These are phyloP conservation scores for Albatrellus ellisii DNA, from an alignment of 768 basidiomycete genomes.

Conservation along the genomic window DNA sequence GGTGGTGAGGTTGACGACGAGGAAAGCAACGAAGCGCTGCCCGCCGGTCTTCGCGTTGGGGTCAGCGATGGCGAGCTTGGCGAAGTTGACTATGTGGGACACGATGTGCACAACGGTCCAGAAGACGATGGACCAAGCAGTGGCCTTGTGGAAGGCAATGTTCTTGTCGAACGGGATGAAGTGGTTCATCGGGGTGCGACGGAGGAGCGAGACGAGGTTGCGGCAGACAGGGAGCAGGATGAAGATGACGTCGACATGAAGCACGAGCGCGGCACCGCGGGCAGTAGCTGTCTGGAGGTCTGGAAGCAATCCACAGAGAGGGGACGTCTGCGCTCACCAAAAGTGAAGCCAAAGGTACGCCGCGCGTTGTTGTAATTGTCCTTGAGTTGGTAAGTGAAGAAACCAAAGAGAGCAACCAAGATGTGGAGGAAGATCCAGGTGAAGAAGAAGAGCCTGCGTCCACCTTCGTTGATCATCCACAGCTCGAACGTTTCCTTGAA, in stretches of 20 bases:
- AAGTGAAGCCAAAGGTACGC: constrained; percentile 60
- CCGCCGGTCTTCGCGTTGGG: constrained; percentile 38
- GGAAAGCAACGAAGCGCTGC: constrained; percentile 53
- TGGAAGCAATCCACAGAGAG: background rate
- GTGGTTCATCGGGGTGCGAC: constrained; percentile 73
- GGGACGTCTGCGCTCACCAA: constrained; percentile 32
- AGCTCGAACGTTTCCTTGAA: constrained; percentile 36
- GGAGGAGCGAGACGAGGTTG: constrained; percentile 83
- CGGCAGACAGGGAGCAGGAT: constrained; percentile 93
- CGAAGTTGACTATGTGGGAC: constrained; percentile 84
- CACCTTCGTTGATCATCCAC: constrained; percentile 97
- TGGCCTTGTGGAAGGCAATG: constrained; percentile 82
- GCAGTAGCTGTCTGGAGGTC: constrained; percentile 51
- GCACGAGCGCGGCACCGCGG: constrained; percentile 76
- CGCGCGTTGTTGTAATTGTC: constrained; percentile 66
- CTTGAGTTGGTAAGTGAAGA: constrained; percentile 64
- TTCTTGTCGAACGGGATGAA: constrained; percentile 92
- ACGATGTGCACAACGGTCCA: constrained; percentile 63
- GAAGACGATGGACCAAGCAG: constrained; percentile 81
- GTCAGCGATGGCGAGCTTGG: constrained; percentile 45
- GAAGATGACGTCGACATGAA: constrained; percentile 86
- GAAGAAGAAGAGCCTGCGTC: constrained; percentile 63
- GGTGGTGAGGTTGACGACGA: constrained; percentile 67
- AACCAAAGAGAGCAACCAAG: constrained; percentile 65
- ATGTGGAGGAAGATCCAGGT: constrained; percentile 74